phyloP scores from a whole-genome alignment of 768 basidiomycete species.

The Pisolithus albus region DNA sequence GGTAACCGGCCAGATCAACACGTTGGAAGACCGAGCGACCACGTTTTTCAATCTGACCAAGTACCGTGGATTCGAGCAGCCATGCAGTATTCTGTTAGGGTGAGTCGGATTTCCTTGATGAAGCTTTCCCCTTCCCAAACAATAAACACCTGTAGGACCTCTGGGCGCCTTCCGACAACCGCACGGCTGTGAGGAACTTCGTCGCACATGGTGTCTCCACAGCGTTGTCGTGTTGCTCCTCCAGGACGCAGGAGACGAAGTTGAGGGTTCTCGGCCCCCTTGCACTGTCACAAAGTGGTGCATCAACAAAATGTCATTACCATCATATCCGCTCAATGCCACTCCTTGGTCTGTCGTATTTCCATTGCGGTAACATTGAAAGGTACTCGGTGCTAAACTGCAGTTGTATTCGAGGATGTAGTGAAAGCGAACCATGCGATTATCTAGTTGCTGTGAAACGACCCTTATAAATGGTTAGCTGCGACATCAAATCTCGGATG shows the following conservation, averaged over 20 bases:
- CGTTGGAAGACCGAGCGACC: constrained; percentile 45
- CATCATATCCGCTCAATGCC: background rate
- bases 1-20: constrained; percentile 42
- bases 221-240: constrained; percentile 63
- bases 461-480: too few relatives aligned
- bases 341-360: too few relatives aligned
- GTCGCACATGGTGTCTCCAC: constrained; percentile 49
- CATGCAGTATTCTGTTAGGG: constrained; percentile 54
- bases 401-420: too few relatives aligned
- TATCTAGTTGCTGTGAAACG: too few relatives aligned
- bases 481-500: too few relatives aligned
- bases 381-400: too few relatives aligned
- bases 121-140: background rate
- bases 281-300: constrained; percentile 56
- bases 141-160: constrained; percentile 41
- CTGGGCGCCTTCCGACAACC: constrained; percentile 67
- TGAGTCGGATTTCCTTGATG: constrained; percentile 23
- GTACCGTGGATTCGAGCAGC: constrained; percentile 65
- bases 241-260: constrained; percentile 62
- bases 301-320: constrained; percentile 51
- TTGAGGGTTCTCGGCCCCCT: constrained; percentile 42
- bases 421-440: too few relatives aligned
- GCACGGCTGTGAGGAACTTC: constrained; percentile 56
- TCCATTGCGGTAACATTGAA: too few relatives aligned
- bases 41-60: constrained; percentile 61